Conservation (phyloP, 306 rosid genomes). For the Quercus rubra region DNA sequence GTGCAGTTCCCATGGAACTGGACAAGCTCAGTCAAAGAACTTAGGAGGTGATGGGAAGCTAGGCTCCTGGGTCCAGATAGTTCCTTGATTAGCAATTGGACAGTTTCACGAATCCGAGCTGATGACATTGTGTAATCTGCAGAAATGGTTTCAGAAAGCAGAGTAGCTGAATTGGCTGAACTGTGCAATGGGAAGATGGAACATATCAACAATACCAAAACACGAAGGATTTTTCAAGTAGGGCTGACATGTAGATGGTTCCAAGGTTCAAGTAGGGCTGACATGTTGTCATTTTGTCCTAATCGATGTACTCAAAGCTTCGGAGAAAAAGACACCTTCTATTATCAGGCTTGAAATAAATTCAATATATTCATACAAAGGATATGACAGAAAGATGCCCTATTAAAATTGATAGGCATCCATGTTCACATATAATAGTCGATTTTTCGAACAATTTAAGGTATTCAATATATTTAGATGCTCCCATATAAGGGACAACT, state of each 20-base stretch:
- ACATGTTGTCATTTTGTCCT: not conserved
- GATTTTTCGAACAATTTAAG: too few relatives aligned
- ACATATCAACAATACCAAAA: not conserved
- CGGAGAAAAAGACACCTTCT: too few relatives aligned
- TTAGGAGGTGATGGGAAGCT: conserved; percentile 54
- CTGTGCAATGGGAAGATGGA: not conserved
- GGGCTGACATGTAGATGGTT: conserved; percentile 20
- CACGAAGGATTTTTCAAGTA: not conserved
- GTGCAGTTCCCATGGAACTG: conserved; percentile 83
- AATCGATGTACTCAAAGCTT: conserved; percentile 1
- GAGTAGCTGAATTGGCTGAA: conserved; percentile 1
- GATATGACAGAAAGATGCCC: too few relatives aligned
- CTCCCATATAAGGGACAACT: too few relatives aligned
- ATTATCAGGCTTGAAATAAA: too few relatives aligned
- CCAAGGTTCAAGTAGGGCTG: conserved; percentile 16
- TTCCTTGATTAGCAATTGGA: conserved; percentile 50
- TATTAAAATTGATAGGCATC: too few relatives aligned
- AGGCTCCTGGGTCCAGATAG: conserved; percentile 22
- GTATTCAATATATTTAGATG: too few relatives aligned
- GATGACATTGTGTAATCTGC: conserved; percentile 29
- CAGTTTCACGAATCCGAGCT: conserved; percentile 31
- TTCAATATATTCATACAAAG: too few relatives aligned
- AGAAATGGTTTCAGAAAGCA: not conserved
- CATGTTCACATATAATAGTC: too few relatives aligned
- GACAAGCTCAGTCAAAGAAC: conserved; percentile 71